Base-by-base conservation (phyloP, 345 rosid genomes). In the Brassica carinata region DNA sequence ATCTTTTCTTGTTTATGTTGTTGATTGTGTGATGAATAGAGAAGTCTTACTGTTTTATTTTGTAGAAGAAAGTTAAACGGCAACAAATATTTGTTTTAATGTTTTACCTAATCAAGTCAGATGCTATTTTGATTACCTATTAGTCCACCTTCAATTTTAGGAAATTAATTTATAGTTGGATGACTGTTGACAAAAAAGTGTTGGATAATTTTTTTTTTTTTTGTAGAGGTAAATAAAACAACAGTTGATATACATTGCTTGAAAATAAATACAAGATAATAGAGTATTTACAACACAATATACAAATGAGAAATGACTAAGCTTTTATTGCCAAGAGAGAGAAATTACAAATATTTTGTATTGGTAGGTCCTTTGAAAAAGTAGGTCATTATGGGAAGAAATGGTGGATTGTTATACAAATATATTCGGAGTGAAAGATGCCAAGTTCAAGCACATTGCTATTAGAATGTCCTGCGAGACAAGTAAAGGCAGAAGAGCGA, bases 261-360 rank as follows among this genome's bases (percentile, higher is more conserved):
- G 15, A 61, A 61, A 10, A 61, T 61, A 61, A 61, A 61, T 61
- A 61, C 65, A 61, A 61, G 33, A 23, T 14, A 9, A 59, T 8
- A 8, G 30, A 61, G n/a, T 61, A 61, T 64, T 30, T 76, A 71
- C 84, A 81, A 72, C 69, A 72, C 30, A 69, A 38, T 70, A 19
- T 64, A 81, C 73, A 23, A 23, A 23, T 23, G 26, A 23, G 26
- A 75, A 63, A 64, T 55, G 64, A n/a, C 33, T 11, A 64, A 64
- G 69, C 27, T 73, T 45, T 53, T 1, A 9, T 55, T 62, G 15
- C 66, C 26, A 69, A 59, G 34, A 63, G 19, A 17, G 64, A 63
- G 7, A 9, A 6, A 23, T 1, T 23, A 23, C 26, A 23, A 23
- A 23, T 23, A 23, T 23, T 23, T 23, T 23, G 26, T 23, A 23